Evolutionary conservation across 2,329 filamentous ascomycete genomes (phyloP), one percentile per base, ranked within the genome.

Genomic region (Colletotrichum sp.): DNA sequence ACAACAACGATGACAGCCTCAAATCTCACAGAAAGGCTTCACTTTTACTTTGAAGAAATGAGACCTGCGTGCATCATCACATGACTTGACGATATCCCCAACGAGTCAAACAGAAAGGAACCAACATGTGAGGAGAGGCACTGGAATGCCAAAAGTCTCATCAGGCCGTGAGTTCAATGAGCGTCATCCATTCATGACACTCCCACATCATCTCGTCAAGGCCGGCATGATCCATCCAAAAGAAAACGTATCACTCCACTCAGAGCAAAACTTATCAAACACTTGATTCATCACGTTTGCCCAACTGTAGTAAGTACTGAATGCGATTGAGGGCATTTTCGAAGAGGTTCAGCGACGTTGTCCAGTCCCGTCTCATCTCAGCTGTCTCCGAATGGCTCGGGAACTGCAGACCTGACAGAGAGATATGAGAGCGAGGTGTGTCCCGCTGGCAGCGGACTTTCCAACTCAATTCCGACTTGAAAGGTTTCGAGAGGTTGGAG

Each of bases 21-120:
- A 8, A 2, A 13, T 8, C n/a, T 52, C 44, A 52, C n/a, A 0
- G 0, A 22, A 22, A 13, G 2, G 44, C n/a, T 22, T 13, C 44
- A 22, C n/a, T 13, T 22, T 39, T 8, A 15, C 36, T 39, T 9
- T 9, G 2, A 1, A 39, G 15, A 19, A 39, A 39, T 2, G 36
- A 3, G 36, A 9, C 36, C 1, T 5, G 36, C 36, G 4, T 39
- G 0, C 36, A 39, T 1, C 15, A 5, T 39, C 2, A 39, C 4
- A 39, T 19, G 8, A 39, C 36, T 0, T 39, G n/a, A 22, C n/a
- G 2, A n/a, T 13, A 3, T 22, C 0, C 44, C 39, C n/a, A 15
- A 36, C 16, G 19, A 3, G n/a, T 7, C n/a, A 4, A 3, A 48
- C 8, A 22, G 6, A 22, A 48, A 48, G 11, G n/a, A 48, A 22